Percentiles rank a stretch among this genome's conserved stretches.
Conservation (phyloP, 108 stramenopile genomes). For the Nannochloropsis oceanica region DNA sequence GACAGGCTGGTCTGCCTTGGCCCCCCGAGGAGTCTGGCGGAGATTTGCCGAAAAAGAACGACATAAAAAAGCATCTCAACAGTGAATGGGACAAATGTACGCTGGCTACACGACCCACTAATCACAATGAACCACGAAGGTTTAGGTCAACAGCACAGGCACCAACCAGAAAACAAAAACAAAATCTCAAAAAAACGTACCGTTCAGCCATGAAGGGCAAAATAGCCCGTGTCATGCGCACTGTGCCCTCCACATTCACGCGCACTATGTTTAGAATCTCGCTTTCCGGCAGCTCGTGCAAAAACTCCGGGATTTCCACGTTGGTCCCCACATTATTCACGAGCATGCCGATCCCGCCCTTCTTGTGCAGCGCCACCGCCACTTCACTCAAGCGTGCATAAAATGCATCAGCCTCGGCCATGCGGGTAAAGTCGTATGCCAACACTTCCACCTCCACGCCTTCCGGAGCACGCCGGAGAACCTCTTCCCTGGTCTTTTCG, state of each 20-base stretch:
- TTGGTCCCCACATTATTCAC: neutral
- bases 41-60: too few species aligned
- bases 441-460: neutral
- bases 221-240: neutral
- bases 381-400: neutral
- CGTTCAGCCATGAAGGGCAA: neutral
- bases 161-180: too few species aligned
- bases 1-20: too few species aligned
- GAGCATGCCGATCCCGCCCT: neutral
- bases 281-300: neutral
- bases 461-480: neutral
- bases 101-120: too few species aligned
- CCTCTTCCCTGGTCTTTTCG: neutral
- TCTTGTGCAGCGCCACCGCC: neutral
- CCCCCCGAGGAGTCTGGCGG: too few species aligned
- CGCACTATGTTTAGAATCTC: neutral
- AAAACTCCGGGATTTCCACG: neutral
- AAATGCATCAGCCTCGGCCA: neutral
- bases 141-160: too few species aligned
- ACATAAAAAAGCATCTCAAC: too few species aligned
- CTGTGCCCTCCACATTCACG: neutral
- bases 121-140: too few species aligned
- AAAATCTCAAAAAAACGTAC: neutral
- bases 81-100: too few species aligned
- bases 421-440: neutral